Evolutionary conservation across 1,139 yeast genomes (phyloP).

Genomic region (Yarrowia galli): DNA sequence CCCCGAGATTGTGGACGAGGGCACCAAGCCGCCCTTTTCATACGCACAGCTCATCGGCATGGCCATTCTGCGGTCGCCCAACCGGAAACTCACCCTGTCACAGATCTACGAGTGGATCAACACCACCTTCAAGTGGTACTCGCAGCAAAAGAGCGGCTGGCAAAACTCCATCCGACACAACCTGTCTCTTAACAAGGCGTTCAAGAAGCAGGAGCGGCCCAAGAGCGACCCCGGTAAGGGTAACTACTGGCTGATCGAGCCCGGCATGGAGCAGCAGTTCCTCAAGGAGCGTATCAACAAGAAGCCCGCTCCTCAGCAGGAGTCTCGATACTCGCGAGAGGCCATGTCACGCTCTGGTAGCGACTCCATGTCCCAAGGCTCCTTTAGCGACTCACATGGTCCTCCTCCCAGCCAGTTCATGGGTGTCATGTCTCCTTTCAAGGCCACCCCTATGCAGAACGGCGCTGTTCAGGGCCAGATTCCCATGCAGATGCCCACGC

Average conservation of each 20-base stretch:
- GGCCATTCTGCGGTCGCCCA: constrained; percentile 87
- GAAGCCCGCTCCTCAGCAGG: constrained; percentile 28
- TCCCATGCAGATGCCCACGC: constrained; percentile 25
- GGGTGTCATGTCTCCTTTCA: constrained; percentile 34
- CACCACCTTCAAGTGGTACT: constrained; percentile 82
- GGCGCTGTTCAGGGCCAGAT: constrained; percentile 14
- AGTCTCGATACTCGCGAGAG: constrained; percentile 17
- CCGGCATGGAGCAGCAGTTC: constrained; percentile 83
- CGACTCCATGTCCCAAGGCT: constrained; percentile 1
- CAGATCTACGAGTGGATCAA: constrained; percentile 95
- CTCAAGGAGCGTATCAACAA: constrained; percentile 56
- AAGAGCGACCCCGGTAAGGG: constrained; percentile 89
- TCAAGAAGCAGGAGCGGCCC: constrained; percentile 88
- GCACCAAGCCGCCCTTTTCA: constrained; percentile 86
- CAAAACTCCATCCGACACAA: constrained; percentile 90
- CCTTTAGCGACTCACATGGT: neutral
- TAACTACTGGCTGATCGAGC: constrained; percentile 91
- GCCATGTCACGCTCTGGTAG: neutral
- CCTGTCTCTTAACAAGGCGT: constrained; percentile 83
- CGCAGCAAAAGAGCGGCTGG: constrained; percentile 91
- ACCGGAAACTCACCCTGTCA: constrained; percentile 79
- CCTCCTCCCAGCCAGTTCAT: constrained; percentile 34
- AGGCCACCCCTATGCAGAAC: constrained; percentile 13
- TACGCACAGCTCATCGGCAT: constrained; percentile 94
- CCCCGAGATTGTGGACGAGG: constrained; percentile 58